These are phyloP conservation scores for Penicillium sumatraense DNA, from an alignment of 2,329 filamentous ascomycete genomes.

Conservation along the genomic window DNA sequence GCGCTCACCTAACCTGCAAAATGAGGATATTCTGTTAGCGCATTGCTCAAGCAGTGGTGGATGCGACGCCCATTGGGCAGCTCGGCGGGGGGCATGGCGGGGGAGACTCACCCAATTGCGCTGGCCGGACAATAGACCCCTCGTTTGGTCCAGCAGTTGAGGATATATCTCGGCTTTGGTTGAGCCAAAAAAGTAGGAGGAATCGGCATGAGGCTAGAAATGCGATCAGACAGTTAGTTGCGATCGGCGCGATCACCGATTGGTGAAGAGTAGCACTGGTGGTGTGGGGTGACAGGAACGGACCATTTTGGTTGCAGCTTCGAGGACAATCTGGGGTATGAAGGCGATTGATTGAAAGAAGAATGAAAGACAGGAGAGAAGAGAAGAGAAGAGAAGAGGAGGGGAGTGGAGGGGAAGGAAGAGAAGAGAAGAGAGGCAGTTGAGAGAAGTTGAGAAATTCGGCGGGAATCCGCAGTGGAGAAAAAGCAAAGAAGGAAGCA, in stretches of 20 bases:
- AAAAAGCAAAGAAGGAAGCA: too few species aligned
- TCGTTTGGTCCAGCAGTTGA: constrained; percentile 45
- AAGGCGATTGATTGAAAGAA: background rate
- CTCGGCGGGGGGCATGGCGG: too few species aligned
- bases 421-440: background rate
- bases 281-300: background rate
- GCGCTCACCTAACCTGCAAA: constrained; percentile 38
- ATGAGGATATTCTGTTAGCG: constrained; percentile 6
- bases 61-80: background rate
- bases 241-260: constrained; percentile 1
- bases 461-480: background rate
- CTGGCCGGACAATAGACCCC: constrained; percentile 46
- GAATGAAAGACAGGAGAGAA: background rate
- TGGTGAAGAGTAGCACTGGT: background rate
- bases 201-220: constrained; percentile 52
- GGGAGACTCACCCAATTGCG: constrained; percentile 50
- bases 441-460: background rate
- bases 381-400: background rate
- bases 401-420: background rate
- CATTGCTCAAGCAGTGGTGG: background rate
- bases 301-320: background rate
- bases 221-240: background rate
- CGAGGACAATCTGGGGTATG: too few species aligned
- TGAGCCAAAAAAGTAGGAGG: constrained; percentile 47
- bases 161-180: constrained; percentile 50